These are phyloP conservation scores for Skeletonema grethae DNA, from an alignment of 108 stramenopile genomes.

Conservation along the genomic window DNA sequence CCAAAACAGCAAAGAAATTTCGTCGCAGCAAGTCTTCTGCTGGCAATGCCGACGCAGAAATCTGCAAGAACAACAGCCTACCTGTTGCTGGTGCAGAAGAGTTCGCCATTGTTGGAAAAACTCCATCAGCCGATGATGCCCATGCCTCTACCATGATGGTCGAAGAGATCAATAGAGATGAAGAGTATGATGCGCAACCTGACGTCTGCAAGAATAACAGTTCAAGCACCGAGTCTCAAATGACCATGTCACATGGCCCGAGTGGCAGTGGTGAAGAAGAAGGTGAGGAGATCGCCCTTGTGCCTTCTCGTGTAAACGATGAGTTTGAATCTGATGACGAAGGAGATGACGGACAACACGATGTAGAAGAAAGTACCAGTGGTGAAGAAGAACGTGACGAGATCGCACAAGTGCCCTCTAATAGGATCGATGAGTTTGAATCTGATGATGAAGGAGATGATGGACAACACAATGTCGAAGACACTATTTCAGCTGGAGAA, in stretches of 20 bases:
- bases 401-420: neutral
- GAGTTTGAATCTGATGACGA: neutral
- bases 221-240: neutral
- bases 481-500: neutral
- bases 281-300: neutral
- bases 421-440: neutral
- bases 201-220: neutral
- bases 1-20: neutral
- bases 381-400: neutral
- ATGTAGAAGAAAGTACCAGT: neutral
- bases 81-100: neutral
- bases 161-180: neutral
- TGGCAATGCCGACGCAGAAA: neutral
- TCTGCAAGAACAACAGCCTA: slow-evolving; percentile 5
- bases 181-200: neutral
- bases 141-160: neutral
- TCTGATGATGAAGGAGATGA: slow-evolving; percentile 1
- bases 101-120: neutral
- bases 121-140: slow-evolving; percentile 1
- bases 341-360: neutral
- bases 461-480: neutral
- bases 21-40: neutral
- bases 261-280: neutral
- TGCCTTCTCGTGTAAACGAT: neutral
- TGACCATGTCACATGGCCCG: neutral